Evolutionary conservation across 78 protist species (phyloP).

Genomic region (slime mould (Dictyostelium discoideum)): DNA sequence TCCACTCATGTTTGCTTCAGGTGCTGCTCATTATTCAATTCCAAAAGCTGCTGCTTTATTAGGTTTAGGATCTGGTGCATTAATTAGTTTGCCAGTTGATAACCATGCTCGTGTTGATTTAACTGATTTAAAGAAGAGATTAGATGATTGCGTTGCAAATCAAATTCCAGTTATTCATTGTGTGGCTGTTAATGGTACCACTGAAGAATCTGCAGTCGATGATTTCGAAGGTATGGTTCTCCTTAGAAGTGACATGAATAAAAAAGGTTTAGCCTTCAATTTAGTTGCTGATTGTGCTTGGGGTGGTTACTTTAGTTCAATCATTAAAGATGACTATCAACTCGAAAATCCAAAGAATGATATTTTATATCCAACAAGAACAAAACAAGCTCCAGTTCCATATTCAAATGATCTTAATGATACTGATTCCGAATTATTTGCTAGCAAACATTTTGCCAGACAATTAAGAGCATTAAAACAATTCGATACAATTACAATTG

Average conservation of each 20-base stretch:
- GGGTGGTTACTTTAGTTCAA: slow-evolving; percentile 44
- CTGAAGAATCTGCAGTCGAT: slow-evolving; percentile 71
- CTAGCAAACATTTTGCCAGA: background rate
- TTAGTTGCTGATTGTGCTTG: slow-evolving; percentile 32
- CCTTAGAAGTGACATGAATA: background rate
- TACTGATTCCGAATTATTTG: slow-evolving; percentile 3
- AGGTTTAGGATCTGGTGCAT: slow-evolving; percentile 26
- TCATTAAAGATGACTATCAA: background rate
- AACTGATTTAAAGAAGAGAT: background rate
- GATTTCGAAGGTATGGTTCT: background rate
- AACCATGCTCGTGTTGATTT: slow-evolving; percentile 13
- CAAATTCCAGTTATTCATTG: slow-evolving; percentile 21
- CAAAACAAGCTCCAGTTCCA: background rate
- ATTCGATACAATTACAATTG: slow-evolving; percentile 31
- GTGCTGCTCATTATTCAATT: slow-evolving; percentile 30
- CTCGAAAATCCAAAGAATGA: slow-evolving; percentile 21
- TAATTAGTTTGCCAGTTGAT: slow-evolving; percentile 33
- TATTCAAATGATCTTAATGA: background rate
- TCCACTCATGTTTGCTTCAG: slow-evolving; percentile 36
- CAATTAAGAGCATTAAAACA: slow-evolving; percentile 6
- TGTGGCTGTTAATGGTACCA: slow-evolving; percentile 20
- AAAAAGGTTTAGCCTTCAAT: background rate
- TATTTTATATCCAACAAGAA: background rate
- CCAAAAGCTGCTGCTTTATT: slow-evolving; percentile 69
- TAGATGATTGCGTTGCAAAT: background rate